Evolutionary conservation across 371 early-diverging fungal genomes (phyloP), one percentile per base, ranked within the genome.

Genomic region (Capillidium heterosporum): DNA sequence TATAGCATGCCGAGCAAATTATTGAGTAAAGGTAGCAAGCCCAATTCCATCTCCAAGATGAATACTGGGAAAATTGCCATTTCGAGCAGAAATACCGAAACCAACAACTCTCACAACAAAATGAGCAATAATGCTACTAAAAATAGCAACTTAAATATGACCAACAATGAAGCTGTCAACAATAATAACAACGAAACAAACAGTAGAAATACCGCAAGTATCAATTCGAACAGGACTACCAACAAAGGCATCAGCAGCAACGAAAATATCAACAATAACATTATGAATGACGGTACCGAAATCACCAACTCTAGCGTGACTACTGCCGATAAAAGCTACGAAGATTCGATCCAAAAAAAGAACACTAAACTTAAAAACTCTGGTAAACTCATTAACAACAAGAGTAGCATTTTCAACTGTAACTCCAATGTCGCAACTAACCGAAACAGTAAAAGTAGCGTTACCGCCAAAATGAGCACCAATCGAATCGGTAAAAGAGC

Each of bases 311-410:
- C 11, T 54, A 62, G 19, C 56, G 58, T 24, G 59, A 58, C 28
- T 60, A 63, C 32, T 58, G 57, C 2, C 61, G 46, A 13, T 60
- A 56, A 32, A 47, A 26, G 15, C 59, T 57, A 40, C 55, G 53
- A 15, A 11, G 32, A n/a, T 42, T n/a, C n/a, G n/a, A n/a, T n/a
- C n/a, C n/a, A n/a, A n/a, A n/a, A n/a, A n/a, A n/a, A n/a, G n/a
- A n/a, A n/a, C n/a, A n/a, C n/a, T n/a, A n/a, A n/a, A n/a, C n/a
- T n/a, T n/a, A n/a, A n/a, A n/a, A n/a, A n/a, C n/a, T n/a, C n/a
- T n/a, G n/a, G n/a, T n/a, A n/a, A n/a, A n/a, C n/a, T n/a, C n/a
- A 58, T 0, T 57, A 61, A 32, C 57, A 55, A 31, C 64, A 67
- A 7, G 53, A 54, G 29, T 65, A 64, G 31, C 57, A 59, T 26